These are phyloP conservation scores for Cardiospermum halicacabum DNA, from an alignment of 345 rosid genomes.

Conservation along the genomic window DNA sequence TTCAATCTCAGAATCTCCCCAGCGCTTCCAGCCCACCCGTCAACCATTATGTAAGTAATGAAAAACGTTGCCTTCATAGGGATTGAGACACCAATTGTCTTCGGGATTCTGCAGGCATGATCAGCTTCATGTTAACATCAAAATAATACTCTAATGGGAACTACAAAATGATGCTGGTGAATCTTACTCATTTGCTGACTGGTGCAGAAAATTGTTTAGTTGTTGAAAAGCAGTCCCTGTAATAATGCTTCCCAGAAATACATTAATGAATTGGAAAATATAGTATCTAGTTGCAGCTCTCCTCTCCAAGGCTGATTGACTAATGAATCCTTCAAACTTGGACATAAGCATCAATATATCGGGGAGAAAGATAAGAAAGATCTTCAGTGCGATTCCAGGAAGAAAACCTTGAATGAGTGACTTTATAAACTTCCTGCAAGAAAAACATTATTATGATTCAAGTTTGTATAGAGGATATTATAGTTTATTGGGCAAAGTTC, in stretches of 20 bases:
- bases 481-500: background rate
- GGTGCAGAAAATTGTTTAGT: constrained; percentile 71
- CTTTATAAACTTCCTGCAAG: constrained; percentile 61
- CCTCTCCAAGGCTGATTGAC: constrained; percentile 71
- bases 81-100: constrained; percentile 79
- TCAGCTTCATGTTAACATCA: background rate
- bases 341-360: constrained; percentile 88
- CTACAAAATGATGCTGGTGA: constrained; percentile 4
- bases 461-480: background rate
- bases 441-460: constrained; percentile 6
- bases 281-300: constrained; percentile 75
- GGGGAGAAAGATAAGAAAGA: constrained; percentile 82
- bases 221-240: constrained; percentile 95
- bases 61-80: constrained; percentile 99
- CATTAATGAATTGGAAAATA: constrained; percentile 81
- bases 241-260: constrained; percentile 92
- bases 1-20: constrained; percentile 82
- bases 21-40: constrained; percentile 99
- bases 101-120: constrained; percentile 64
- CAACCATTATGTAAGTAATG: constrained; percentile 92
- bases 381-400: constrained; percentile 92
- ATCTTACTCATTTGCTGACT: constrained; percentile 85
- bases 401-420: constrained; percentile 93
- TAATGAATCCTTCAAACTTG: constrained; percentile 86
- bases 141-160: too few relatives aligned